Base-by-base conservation (phyloP, 176 grass and related monocot species). In the Guadua angustifolia region DNA sequence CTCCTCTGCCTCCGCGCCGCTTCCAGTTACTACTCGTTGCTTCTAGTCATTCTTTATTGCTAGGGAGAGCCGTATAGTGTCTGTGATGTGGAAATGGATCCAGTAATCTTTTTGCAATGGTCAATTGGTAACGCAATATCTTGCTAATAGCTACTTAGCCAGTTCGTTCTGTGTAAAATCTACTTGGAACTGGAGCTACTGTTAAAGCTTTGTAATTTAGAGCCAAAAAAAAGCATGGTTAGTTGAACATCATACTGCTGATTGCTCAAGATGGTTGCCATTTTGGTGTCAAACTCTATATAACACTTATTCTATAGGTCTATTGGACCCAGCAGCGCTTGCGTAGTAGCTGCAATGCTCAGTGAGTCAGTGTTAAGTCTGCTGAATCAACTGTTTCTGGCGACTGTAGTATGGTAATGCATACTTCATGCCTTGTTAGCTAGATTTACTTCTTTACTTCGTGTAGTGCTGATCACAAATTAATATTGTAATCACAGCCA, bases 1-100 rank as follows among this genome's bases (percentile, higher is more conserved):
- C 88, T 95, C 36, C 83, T 94, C 65, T 95, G 93, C 89, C 93
- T 95, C 80, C 88, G 74, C 66, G 89, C 93, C 6, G 89, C 96
- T 71, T 99, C 93, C 86, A 95, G 96, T 99, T 78, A 80, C 77
- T 80, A 35, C 49, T 57, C 63, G 71, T 82, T 58, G 22, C 49
- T 74, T 25, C 39, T 56, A 40, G 25, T 77, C 45, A 18, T 49
- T 78, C 32, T 76, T 67, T 7, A 7, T 53, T 68, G 56, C 18
- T 85, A 15, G 45, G 71, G 2, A 26, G 17, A 44, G 10, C 2
- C 19, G 44, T n/a, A 52, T 50, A n/a, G 49, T 55, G 63, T 74
- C 52, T 75, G 1, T 71, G 71, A 39, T 81, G 24, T 46, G 13
- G 6, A 66, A 35, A 73, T 84, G 44, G 15, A 13, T 73, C 47